Evolutionary conservation across 148 eudicot species (phyloP).

Genomic region (Rhododendron ovatum): DNA sequence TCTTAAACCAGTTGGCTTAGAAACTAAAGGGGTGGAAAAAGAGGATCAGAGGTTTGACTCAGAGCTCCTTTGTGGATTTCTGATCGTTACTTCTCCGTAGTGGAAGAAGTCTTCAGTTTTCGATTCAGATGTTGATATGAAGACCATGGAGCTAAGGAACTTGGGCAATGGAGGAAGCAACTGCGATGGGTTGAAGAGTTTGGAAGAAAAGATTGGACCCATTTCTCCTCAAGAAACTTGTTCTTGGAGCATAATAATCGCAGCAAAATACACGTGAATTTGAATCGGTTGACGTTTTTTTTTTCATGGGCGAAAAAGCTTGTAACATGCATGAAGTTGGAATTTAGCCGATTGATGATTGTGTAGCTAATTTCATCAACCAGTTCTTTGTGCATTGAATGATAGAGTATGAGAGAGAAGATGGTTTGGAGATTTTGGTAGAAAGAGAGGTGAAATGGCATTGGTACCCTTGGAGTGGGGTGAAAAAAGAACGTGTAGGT

Average conservation of each 20-base stretch:
- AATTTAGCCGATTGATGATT: background rate
- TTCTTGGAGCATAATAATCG: constrained; percentile 64
- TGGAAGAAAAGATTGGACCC: constrained; percentile 92
- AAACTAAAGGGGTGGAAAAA: constrained; percentile 54
- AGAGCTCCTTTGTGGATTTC: constrained; percentile 96
- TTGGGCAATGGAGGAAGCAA: constrained; percentile 35
- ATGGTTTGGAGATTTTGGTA: too few species aligned
- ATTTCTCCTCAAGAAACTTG: constrained; percentile 84
- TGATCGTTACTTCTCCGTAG: constrained; percentile 83
- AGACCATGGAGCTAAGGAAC: constrained; percentile 35
- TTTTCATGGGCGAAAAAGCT: background rate
- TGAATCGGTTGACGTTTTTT: background rate
- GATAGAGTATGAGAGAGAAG: too few species aligned
- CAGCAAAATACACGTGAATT: background rate
- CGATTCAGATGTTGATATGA: constrained; percentile 58
- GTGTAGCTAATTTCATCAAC: background rate
- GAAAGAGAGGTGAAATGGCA: too few species aligned
- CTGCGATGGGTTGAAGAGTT: constrained; percentile 62
- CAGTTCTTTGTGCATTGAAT: background rate
- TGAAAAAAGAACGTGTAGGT: too few species aligned
- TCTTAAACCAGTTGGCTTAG: constrained; percentile 59
- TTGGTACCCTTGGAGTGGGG: too few species aligned
- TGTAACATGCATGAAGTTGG: background rate
- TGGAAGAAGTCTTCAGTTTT: constrained; percentile 83
- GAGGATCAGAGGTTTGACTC: constrained; percentile 75